Base-by-base conservation (phyloP, 2,329 filamentous ascomycete species). In the Aspergillus felis region DNA sequence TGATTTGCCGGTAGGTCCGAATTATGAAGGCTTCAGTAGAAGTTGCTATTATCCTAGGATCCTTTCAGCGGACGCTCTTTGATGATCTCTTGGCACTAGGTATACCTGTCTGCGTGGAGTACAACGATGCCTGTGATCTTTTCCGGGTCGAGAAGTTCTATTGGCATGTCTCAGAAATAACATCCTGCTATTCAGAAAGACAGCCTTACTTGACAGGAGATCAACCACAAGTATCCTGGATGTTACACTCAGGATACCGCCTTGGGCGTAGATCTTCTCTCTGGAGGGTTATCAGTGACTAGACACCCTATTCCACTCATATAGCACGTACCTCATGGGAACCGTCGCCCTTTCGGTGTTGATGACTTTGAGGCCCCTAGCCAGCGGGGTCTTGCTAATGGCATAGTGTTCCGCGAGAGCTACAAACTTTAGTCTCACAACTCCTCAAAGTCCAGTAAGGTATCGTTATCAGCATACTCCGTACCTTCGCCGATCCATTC, bases 311-410 rank as follows among this genome's bases (percentile, higher is more conserved):
- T 2, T 41, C 4, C 20, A 12, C n/a, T 9, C 22, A 10, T 35
- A 20, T 20, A 49, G 10, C n/a, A 68, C 67, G 44, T 66, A 80
- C 79, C 79, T 84, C 51, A 88, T 87, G 3, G 86, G 86, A 20
- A 97, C 92, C 65, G 86, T 96, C 73, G 93, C 94, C 72, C 88
- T 85, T 72, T 99, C 94, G 6, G 94, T 97, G 74, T 97, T 97
- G 72, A 99, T 92, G 27, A 96, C 83, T 46, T 87, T 93, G 64
- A 99, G 80, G 1, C 94, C 94, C 61, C 92, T 86, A 51, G 92
- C 91, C 67, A 89, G 88, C 17, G 89, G 85, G 20, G 90, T 84
- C 76, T 87, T 87, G 79, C 91, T 97, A 71, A 96, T 86, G 61
- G 91, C 92, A 71, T 92, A 92, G 78, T 97, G 92, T 77, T 99